These are phyloP conservation scores for Babesia ovis DNA, from an alignment of 169 alveolate species.

Conservation along the genomic window DNA sequence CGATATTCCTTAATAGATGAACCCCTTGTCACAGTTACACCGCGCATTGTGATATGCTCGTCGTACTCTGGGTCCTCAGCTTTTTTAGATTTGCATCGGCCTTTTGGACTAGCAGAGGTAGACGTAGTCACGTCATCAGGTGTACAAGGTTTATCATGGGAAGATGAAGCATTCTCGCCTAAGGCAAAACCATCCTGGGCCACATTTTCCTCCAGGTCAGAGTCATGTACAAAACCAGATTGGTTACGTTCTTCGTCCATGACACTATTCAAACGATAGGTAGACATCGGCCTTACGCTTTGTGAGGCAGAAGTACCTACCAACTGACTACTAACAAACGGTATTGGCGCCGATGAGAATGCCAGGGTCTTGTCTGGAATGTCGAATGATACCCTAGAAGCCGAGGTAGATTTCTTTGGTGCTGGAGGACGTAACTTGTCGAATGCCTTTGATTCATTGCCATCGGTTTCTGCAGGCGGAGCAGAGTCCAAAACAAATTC, in stretches of 20 bases:
- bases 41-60: conserved; percentile 60
- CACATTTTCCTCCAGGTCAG: conserved; percentile 23
- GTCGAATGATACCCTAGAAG: no score
- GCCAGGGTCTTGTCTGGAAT: not conserved
- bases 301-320: not conserved
- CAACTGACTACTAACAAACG: not conserved
- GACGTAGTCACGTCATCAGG: not conserved
- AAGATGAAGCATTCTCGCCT: not conserved
- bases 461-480: not conserved
- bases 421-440: conserved; percentile 40
- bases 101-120: not conserved
- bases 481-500: conserved; percentile 34
- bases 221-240: conserved; percentile 33
- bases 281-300: conserved; percentile 18
- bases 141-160: not conserved
- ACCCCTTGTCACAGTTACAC: conserved; percentile 51
- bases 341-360: not conserved
- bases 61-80: conserved; percentile 13
- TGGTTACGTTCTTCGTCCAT: conserved; percentile 37
- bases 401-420: not conserved
- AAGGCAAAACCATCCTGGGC: conserved; percentile 16
- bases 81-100: conserved; percentile 42
- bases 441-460: conserved; percentile 1
- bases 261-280: conserved; percentile 33
- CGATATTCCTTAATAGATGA: conserved; percentile 74